These are phyloP conservation scores for Pseudomassariella vexata DNA, from an alignment of 2,329 filamentous ascomycete genomes.

Conservation along the genomic window DNA sequence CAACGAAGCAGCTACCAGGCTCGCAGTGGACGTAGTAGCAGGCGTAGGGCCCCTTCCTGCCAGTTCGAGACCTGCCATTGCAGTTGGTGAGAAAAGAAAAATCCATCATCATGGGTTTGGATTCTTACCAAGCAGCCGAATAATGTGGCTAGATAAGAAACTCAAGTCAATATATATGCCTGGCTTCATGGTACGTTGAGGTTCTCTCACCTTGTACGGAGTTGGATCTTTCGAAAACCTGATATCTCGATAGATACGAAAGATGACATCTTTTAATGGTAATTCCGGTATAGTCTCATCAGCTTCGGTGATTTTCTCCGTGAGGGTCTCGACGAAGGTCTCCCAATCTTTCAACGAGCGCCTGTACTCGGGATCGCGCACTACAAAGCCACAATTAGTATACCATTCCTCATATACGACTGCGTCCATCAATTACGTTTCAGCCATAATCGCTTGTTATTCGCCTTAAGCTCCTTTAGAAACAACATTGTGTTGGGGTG, in stretches of 20 bases:
- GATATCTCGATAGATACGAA: conserved; percentile 82
- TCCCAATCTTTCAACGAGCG: conserved; percentile 76
- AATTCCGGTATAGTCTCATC: conserved; percentile 84
- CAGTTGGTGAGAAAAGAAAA: too few species aligned
- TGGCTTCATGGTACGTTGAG: too few species aligned
- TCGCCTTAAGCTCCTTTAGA: conserved; percentile 51
- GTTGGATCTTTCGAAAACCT: conserved; percentile 80
- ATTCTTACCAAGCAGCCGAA: conserved; percentile 66
- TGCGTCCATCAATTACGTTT: neutral
- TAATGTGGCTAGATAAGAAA: conserved; percentile 63
- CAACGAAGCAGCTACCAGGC: conserved; percentile 66
- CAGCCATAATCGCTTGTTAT: conserved; percentile 52
- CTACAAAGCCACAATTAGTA: conserved; percentile 36
- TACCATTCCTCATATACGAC: too few species aligned
- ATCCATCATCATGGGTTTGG: too few species aligned
- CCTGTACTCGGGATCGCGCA: conserved; percentile 74
- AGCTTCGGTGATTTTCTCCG: conserved; percentile 61
- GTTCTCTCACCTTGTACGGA: conserved; percentile 81
- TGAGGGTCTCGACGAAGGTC: conserved; percentile 67
- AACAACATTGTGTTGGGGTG: conserved; percentile 56
- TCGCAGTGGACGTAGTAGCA: conserved; percentile 84
- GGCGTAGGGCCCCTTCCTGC: conserved; percentile 80
- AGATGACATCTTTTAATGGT: conserved; percentile 78
- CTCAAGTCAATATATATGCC: conserved; percentile 3
- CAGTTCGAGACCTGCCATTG: conserved; percentile 73